Evolutionary conservation across 1,284 basidiomycete species (phyloP).

Genomic region (Rhodotorula sp.): DNA sequence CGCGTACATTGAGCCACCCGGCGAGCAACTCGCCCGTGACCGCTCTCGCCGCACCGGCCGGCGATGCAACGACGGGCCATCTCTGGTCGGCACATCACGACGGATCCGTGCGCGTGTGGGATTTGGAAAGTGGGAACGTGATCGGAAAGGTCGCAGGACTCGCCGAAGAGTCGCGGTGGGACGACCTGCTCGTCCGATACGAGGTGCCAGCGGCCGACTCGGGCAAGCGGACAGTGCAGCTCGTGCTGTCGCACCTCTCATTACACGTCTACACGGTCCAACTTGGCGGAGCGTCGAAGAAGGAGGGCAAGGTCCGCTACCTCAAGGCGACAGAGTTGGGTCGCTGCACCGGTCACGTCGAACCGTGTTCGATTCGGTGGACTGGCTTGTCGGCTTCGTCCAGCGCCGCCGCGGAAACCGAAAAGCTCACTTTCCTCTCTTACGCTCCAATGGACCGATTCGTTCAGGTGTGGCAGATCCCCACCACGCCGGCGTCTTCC

Average conservation of each 20-base stretch:
- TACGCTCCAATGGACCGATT: conserved; percentile 38
- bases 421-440: conserved; percentile 35
- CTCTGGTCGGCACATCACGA: conserved; percentile 41
- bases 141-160: conserved; percentile 27
- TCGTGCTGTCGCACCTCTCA: conserved; percentile 35
- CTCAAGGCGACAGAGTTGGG: conserved; percentile 33
- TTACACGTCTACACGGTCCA: conserved; percentile 32
- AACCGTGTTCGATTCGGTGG: conserved; percentile 30
- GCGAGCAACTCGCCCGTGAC: conserved; percentile 32
- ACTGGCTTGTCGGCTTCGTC: conserved; percentile 11
- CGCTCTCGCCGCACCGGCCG: conserved; percentile 29
- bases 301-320: conserved; percentile 39
- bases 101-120: conserved; percentile 36
- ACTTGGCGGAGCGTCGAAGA: conserved; percentile 20
- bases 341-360: conserved; percentile 38
- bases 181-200: conserved; percentile 37
- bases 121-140: conserved; percentile 13
- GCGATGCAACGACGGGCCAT: conserved; percentile 21
- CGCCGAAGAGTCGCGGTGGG: conserved; percentile 27
- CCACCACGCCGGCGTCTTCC: conserved; percentile 6
- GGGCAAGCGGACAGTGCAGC: conserved; percentile 24
- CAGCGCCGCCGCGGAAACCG: background rate
- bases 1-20: conserved; percentile 28
- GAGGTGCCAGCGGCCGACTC: conserved; percentile 9
- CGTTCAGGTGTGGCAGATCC: conserved; percentile 36